phyloP scores from a whole-genome alignment of 768 basidiomycete species.

The Gautieria morchelliformis region DNA sequence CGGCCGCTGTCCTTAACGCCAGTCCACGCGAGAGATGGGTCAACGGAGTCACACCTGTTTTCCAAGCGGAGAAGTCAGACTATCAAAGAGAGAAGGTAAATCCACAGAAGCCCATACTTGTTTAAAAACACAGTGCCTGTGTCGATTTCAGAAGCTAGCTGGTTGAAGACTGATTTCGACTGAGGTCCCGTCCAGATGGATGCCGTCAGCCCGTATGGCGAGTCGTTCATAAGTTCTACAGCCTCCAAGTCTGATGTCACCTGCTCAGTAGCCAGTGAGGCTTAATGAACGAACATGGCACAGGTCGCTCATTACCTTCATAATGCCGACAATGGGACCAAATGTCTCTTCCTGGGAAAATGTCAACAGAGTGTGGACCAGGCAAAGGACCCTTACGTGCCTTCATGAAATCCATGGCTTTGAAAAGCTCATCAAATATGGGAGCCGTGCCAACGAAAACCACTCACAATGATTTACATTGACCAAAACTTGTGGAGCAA shows the following conservation, averaged over 20 bases:
- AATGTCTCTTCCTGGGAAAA: conserved; percentile 70
- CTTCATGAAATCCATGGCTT: conserved; percentile 91
- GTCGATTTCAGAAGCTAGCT: conserved; percentile 61
- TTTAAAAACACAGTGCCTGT: conserved; percentile 94
- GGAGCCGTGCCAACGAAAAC: not conserved
- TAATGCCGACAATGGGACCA: conserved; percentile 88
- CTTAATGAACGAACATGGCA: not conserved
- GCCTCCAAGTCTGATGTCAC: conserved; percentile 84
- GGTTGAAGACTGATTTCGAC: conserved; percentile 62
- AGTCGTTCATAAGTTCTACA: conserved; percentile 89
- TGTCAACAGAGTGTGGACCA: not conserved
- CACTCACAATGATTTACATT: conserved; percentile 80
- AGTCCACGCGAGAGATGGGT: conserved; percentile 91
- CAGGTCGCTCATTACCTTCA: conserved; percentile 48
- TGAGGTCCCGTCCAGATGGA: conserved; percentile 82
- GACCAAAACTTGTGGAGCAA: conserved; percentile 85
- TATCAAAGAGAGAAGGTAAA: not conserved
- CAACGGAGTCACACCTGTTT: conserved; percentile 72
- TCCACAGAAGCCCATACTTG: conserved; percentile 33
- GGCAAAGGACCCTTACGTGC: conserved; percentile 25
- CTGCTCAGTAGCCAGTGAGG: conserved; percentile 23
- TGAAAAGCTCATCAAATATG: not conserved
- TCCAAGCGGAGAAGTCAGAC: not conserved
- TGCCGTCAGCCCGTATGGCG: conserved; percentile 87
- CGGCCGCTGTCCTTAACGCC: conserved; percentile 91